Percentiles rank a stretch among this genome's conserved stretches.
Conservation (phyloP, 495 filamentous ascomycete genomes). For the Penicillium pancosmium region DNA sequence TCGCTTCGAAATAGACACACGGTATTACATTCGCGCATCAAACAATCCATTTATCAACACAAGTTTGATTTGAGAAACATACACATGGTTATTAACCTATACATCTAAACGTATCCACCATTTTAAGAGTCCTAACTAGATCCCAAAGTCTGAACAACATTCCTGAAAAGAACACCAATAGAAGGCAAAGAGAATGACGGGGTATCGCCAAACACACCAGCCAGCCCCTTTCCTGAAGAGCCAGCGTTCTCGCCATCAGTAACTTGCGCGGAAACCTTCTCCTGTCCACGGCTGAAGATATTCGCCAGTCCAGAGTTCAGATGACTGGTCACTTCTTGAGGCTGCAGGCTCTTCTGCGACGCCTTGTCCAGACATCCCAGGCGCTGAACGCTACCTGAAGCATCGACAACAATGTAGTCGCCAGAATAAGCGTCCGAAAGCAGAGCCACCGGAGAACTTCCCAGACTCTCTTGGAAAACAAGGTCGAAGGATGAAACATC, state of each 20-base stretch:
- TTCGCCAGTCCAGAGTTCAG: constrained; percentile 51
- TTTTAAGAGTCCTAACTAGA: constrained; percentile 17
- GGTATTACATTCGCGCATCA: neutral
- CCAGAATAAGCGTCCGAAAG: constrained; percentile 49
- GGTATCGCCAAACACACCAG: constrained; percentile 71
- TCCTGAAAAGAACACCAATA: constrained; percentile 75
- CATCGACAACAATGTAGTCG: constrained; percentile 60
- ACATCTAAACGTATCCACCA: neutral
- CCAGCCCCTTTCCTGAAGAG: constrained; percentile 65
- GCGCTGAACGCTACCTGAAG: constrained; percentile 45
- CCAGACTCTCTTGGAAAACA: constrained; percentile 31
- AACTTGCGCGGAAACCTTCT: constrained; percentile 28
- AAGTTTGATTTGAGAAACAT: neutral
- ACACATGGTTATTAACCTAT: constrained; percentile 7
- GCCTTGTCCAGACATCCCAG: constrained; percentile 59
- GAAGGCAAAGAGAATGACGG: constrained; percentile 77
- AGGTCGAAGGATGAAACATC: constrained; percentile 37
- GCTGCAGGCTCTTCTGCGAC: constrained; percentile 52
- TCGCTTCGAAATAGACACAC: no score
- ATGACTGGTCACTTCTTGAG: constrained; percentile 40
- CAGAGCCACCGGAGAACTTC: constrained; percentile 35
- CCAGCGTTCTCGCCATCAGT: constrained; percentile 51
- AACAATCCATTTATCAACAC: neutral
- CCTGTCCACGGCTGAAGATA: constrained; percentile 47
- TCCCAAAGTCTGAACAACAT: constrained; percentile 56